Percentiles rank a stretch among this genome's conserved stretches.
Evolutionary conservation across 306 rosid species (phyloP).

Genomic region (Neltuma alba): DNA sequence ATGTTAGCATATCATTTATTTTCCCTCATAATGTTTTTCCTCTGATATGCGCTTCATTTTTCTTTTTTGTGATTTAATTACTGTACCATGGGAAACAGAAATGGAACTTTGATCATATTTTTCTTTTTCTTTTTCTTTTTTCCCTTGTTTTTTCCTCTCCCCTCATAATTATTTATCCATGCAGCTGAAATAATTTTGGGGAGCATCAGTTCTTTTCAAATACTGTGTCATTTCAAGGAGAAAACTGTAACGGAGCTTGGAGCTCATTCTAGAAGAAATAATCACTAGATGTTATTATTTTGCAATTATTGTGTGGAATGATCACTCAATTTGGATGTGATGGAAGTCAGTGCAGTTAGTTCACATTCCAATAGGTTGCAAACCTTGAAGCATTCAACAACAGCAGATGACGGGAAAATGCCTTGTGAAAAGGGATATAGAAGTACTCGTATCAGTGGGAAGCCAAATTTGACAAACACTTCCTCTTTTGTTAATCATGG

Average conservation of each 20-base stretch:
- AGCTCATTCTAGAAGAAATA: slow-evolving; percentile 43
- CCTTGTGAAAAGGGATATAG: slow-evolving; percentile 41
- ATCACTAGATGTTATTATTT: slow-evolving; percentile 20
- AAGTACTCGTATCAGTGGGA: slow-evolving; percentile 41
- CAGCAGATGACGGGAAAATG: slow-evolving; percentile 56
- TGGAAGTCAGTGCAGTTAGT: slow-evolving; percentile 62
- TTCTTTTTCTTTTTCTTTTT: neutral
- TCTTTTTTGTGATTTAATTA: slow-evolving; percentile 9
- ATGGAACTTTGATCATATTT: neutral
- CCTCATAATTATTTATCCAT: slow-evolving; percentile 1
- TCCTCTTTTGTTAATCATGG: slow-evolving; percentile 77
- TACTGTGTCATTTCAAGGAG: slow-evolving; percentile 31
- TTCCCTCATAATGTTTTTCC: neutral
- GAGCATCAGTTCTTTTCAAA: neutral
- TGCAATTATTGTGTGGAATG: slow-evolving; percentile 32
- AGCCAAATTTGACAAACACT: slow-evolving; percentile 55
- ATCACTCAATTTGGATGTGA: slow-evolving; percentile 52
- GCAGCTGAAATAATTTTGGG: slow-evolving; percentile 21
- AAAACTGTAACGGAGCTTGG: slow-evolving; percentile 35
- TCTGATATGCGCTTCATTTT: neutral
- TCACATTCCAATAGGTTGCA: slow-evolving; percentile 58
- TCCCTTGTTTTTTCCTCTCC: neutral
- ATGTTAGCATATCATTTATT: slow-evolving; percentile 10
- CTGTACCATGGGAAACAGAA: slow-evolving; percentile 15
- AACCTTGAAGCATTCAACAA: slow-evolving; percentile 51